Percentiles rank a stretch among this genome's conserved stretches.
phyloP scores from a whole-genome alignment of 2,329 filamentous ascomycete genomes.

The Paracorniculantispora psalliotae region DNA sequence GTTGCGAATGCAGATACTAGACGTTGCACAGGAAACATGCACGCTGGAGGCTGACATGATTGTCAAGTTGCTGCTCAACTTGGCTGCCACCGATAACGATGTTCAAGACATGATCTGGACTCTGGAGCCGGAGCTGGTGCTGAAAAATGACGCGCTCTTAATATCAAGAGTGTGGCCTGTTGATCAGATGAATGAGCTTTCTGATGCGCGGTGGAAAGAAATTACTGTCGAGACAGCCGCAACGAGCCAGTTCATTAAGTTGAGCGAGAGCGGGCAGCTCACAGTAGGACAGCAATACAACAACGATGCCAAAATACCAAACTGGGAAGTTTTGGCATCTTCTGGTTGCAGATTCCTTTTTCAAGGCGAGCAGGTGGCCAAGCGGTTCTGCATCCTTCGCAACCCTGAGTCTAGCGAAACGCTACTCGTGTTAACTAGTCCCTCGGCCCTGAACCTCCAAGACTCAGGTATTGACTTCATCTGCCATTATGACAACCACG shows the following conservation, averaged over 20 bases:
- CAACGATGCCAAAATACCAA: neutral
- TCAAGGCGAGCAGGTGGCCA: too few relatives aligned
- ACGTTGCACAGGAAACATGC: slow-evolving; percentile 28
- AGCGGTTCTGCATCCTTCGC: too few relatives aligned
- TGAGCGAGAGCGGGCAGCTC: neutral
- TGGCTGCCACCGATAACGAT: neutral
- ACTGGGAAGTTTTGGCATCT: too few relatives aligned
- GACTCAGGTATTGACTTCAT: too few relatives aligned
- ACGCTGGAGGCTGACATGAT: slow-evolving; percentile 26
- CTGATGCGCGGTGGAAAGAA: neutral
- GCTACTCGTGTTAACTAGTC: too few relatives aligned
- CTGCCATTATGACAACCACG: too few relatives aligned
- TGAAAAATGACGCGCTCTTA: neutral
- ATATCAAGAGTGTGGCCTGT: neutral
- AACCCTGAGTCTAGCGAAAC: too few relatives aligned
- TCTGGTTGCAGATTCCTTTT: too few relatives aligned
- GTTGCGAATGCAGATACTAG: slow-evolving; percentile 23
- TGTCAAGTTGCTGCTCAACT: slow-evolving; percentile 13
- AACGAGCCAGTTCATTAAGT: neutral
- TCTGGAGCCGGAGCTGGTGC: neutral
- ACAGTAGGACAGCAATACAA: too few relatives aligned
- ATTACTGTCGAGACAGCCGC: neutral
- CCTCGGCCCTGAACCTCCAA: too few relatives aligned
- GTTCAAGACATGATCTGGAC: slow-evolving; percentile 15
- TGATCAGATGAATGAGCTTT: neutral